These are phyloP conservation scores for Bretziella fagacearum DNA, from an alignment of 2,329 filamentous ascomycete genomes.

Conservation along the genomic window DNA sequence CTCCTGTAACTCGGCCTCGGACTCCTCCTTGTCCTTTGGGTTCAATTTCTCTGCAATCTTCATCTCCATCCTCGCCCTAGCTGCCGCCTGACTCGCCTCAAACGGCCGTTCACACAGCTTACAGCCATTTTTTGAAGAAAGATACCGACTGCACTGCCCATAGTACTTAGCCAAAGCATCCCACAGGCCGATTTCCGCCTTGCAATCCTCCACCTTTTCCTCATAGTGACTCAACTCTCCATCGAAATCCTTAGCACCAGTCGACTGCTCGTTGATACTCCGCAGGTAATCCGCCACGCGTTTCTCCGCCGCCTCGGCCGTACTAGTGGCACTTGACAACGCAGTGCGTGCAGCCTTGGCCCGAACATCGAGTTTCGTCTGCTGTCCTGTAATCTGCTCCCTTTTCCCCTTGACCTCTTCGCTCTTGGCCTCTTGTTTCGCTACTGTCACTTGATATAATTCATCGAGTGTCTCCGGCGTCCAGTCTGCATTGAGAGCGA, in stretches of 20 bases:
- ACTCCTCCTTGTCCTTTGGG: slow-evolving; percentile 43
- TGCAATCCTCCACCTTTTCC: slow-evolving; percentile 41
- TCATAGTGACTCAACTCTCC: slow-evolving; percentile 34
- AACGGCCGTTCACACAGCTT: slow-evolving; percentile 60
- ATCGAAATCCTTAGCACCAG: slow-evolving; percentile 35
- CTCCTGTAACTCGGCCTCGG: slow-evolving; percentile 43
- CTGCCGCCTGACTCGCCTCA: slow-evolving; percentile 39
- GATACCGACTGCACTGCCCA: slow-evolving; percentile 44
- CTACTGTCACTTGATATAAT: slow-evolving; percentile 48
- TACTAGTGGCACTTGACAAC: slow-evolving; percentile 44
- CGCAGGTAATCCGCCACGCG: slow-evolving; percentile 35
- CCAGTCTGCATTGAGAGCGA: slow-evolving; percentile 50
- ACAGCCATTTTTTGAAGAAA: slow-evolving; percentile 55
- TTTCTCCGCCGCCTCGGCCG: slow-evolving; percentile 43
- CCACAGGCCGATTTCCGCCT: slow-evolving; percentile 52
- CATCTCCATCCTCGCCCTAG: slow-evolving; percentile 42
- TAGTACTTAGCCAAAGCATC: slow-evolving; percentile 57
- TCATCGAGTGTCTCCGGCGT: slow-evolving; percentile 49
- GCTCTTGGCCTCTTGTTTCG: slow-evolving; percentile 39
- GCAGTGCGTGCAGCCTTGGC: slow-evolving; percentile 49
- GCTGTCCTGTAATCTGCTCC: slow-evolving; percentile 52
- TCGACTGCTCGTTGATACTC: slow-evolving; percentile 26
- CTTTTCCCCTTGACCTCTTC: slow-evolving; percentile 51
- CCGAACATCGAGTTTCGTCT: slow-evolving; percentile 60
- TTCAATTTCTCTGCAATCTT: slow-evolving; percentile 49